These are phyloP conservation scores for Macroventuria anomochaeta DNA, from an alignment of 2,329 filamentous ascomycete species.

Conservation along the genomic window DNA sequence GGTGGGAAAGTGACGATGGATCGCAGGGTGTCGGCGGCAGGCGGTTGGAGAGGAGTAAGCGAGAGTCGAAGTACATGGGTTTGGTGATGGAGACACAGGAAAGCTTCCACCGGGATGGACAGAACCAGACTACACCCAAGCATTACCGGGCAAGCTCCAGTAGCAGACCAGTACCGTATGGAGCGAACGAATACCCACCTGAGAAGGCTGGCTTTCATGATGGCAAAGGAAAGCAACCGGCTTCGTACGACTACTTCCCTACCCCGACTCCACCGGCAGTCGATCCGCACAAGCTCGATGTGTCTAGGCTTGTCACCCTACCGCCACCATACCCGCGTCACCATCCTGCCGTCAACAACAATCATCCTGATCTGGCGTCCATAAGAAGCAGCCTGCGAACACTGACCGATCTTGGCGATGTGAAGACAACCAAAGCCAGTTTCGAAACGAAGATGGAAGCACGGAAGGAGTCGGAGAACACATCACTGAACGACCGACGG, in stretches of 20 bases:
- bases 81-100: constrained; percentile 78
- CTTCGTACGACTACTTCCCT: constrained; percentile 49
- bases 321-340: constrained; percentile 94
- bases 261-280: constrained; percentile 53
- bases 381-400: constrained; percentile 77
- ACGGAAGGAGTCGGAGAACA: constrained; percentile 60
- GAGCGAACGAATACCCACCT: constrained; percentile 66
- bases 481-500: constrained; percentile 65
- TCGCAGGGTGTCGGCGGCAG: constrained; percentile 70
- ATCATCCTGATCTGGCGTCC: constrained; percentile 83
- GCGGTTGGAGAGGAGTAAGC: constrained; percentile 76
- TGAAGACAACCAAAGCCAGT: constrained; percentile 70
- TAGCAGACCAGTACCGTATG: constrained; percentile 49
- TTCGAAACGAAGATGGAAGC: constrained; percentile 59
- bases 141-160: constrained; percentile 40
- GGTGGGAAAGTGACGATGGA: constrained; percentile 86
- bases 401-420: constrained; percentile 75
- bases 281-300: constrained; percentile 71
- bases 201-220: constrained; percentile 69
- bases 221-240: constrained; percentile 38
- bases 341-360: constrained; percentile 95
- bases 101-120: constrained; percentile 70
- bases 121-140: constrained; percentile 45
- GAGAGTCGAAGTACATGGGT: constrained; percentile 97
- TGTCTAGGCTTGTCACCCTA: constrained; percentile 89